Base-by-base conservation (phyloP, 1,139 yeast species). In the Debaryomycetaceae sp. region DNA sequence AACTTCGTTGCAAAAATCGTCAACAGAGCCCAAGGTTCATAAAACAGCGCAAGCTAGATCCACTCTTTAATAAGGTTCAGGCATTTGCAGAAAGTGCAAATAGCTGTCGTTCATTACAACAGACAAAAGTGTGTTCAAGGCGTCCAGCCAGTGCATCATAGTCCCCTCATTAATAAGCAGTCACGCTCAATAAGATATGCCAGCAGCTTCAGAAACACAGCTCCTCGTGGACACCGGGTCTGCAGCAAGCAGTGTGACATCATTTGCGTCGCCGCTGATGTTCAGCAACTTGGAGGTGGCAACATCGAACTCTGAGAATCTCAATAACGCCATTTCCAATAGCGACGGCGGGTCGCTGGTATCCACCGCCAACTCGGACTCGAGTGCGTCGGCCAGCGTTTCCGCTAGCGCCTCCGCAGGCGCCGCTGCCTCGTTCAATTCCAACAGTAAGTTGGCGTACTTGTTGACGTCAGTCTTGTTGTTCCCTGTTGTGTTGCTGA, bases 401-500 rank as follows among this genome's bases (percentile, higher is more conserved):
- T 38, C 44, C 5, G 33, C 44, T 7, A 23, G 33, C 5, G 34
- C 45, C 6, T 17, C 40, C 9, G 22, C 36, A 23, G 24, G 24
- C 17, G 35, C 31, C 22, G 14, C 45, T 8, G n/a, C n/a, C 9
- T 13, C 36, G 3, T 34, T 17, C 17, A 34, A 34, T n/a, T n/a
- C 36, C 22, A 34, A 34, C 17, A 34, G 22, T n/a, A 39, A 39
- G 24, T 33, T 39, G 17, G 35, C 29, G 17, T 39, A 37, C 37
- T n/a, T 34, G 22, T 41, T 41, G 20, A 31, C 37, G 11, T 41
- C 39, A 33, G 31, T 41, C 9, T 11, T 41, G 23, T 11, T 41
- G 5, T 36, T 36, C 24, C 37, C 43, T 37, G 14, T 41, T 17
- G 36, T 37, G 23, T 27, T 27, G 11, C 31, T 27, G 31, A 27